Conservation (phyloP, 768 basidiomycete species). For the Lentinula boryana region DNA sequence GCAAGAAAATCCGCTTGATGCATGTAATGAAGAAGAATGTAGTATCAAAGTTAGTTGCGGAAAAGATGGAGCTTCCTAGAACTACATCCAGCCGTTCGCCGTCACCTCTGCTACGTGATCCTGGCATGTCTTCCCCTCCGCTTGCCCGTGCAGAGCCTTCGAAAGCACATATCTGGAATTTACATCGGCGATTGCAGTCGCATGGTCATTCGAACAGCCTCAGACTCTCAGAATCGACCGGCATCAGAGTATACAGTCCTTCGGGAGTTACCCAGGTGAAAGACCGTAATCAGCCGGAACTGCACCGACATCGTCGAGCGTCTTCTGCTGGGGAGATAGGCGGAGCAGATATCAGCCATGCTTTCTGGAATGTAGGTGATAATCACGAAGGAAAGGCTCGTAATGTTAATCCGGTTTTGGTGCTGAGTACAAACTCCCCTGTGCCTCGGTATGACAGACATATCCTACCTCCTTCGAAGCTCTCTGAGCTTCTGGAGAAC, state of each 20-base stretch:
- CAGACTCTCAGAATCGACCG: background rate
- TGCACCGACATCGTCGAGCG: constrained; percentile 31
- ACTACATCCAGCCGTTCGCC: constrained; percentile 4
- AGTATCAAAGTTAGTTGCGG: constrained; percentile 57
- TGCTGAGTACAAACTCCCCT: constrained; percentile 2
- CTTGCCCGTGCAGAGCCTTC: background rate
- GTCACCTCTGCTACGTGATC: background rate
- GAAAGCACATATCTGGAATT: constrained; percentile 12
- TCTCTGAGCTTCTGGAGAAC: constrained; percentile 16
- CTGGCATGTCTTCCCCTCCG: background rate
- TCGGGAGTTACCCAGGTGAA: background rate
- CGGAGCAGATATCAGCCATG: background rate
- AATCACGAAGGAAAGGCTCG: background rate
- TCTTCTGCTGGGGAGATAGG: constrained; percentile 40
- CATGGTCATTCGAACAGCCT: constrained; percentile 8
- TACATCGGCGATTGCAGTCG: constrained; percentile 24
- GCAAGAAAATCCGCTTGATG: constrained; percentile 55
- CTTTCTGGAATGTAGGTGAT: background rate
- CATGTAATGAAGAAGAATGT: constrained; percentile 70
- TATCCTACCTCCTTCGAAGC: constrained; percentile 20
- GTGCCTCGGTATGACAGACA: constrained; percentile 11
- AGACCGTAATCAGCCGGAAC: background rate
- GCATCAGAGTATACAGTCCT: background rate
- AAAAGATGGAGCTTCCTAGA: constrained; percentile 46
- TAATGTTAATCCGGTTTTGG: background rate